Percentiles rank a stretch among this genome's conserved stretches.
phyloP scores from a whole-genome alignment of 352 stramenopile species.

The Phytophthora rubi region DNA sequence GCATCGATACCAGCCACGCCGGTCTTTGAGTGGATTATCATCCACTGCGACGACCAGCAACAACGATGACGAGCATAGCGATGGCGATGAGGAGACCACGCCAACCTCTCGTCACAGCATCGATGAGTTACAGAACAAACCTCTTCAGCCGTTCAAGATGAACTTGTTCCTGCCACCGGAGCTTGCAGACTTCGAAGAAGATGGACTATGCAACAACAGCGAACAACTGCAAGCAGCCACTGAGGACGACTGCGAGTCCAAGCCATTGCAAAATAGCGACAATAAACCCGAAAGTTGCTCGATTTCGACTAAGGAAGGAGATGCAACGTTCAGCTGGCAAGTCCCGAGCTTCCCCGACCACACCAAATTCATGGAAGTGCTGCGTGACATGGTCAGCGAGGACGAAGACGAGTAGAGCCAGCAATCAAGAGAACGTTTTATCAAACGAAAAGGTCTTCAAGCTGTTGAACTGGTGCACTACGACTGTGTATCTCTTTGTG shows the following conservation, averaged over 20 bases:
- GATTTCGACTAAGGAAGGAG: background rate
- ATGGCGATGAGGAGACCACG: slow-evolving; percentile 12
- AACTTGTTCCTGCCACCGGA: slow-evolving; percentile 43
- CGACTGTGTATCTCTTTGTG: background rate
- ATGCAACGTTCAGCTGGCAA: slow-evolving; percentile 33
- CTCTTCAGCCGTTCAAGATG: slow-evolving; percentile 9
- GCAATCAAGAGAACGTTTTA: background rate
- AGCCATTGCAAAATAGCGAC: background rate
- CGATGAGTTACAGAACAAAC: background rate
- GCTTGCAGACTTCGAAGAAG: slow-evolving; percentile 69
- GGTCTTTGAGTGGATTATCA: slow-evolving; percentile 6
- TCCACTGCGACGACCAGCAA: slow-evolving; percentile 20
- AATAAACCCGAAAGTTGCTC: background rate
- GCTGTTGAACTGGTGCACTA: background rate
- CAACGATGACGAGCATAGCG: slow-evolving; percentile 27
- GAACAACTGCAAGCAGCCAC: slow-evolving; percentile 1
- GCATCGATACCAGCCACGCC: slow-evolving; percentile 24
- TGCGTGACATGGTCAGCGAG: slow-evolving; percentile 39
- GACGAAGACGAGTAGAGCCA: slow-evolving; percentile 35
- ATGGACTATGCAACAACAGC: slow-evolving; percentile 39
- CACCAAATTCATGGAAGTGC: slow-evolving; percentile 19
- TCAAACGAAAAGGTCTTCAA: background rate
- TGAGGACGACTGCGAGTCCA: background rate
- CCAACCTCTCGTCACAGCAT: background rate
- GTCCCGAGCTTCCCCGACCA: slow-evolving; percentile 27